Evolutionary conservation across 2,329 filamentous ascomycete species (phyloP).

Genomic region (Talaromyces sp.): DNA sequence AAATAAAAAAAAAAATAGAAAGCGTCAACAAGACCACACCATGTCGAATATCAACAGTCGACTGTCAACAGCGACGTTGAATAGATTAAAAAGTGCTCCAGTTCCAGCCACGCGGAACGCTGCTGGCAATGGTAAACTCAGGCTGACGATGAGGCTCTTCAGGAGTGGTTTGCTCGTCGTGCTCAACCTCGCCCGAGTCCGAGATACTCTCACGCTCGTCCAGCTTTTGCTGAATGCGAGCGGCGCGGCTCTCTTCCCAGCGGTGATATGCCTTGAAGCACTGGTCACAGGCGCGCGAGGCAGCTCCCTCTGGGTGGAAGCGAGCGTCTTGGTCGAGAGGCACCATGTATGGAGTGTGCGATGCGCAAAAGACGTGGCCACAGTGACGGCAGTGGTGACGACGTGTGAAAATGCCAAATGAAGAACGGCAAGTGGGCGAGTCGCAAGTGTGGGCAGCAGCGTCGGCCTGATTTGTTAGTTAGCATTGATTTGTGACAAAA

Average conservation of each 20-base stretch:
- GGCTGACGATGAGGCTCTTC: slow-evolving; percentile 21
- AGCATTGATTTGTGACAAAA: neutral
- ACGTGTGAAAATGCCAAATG: slow-evolving; percentile 58
- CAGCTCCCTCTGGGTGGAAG: slow-evolving; percentile 55
- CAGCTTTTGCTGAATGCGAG: slow-evolving; percentile 43
- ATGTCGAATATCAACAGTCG: neutral
- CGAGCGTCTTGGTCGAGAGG: slow-evolving; percentile 60
- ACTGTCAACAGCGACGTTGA: neutral
- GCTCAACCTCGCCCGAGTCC: slow-evolving; percentile 8
- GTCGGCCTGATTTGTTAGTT: slow-evolving; percentile 45
- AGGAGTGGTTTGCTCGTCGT: slow-evolving; percentile 15
- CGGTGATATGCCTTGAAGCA: slow-evolving; percentile 55
- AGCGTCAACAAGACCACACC: neutral
- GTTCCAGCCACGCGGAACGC: slow-evolving; percentile 55
- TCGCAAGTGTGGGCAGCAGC: slow-evolving; percentile 53
- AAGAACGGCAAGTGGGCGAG: slow-evolving; percentile 52
- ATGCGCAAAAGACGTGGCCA: slow-evolving; percentile 60
- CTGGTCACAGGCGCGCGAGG: slow-evolving; percentile 55
- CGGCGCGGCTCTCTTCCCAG: slow-evolving; percentile 48
- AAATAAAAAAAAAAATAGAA: neutral
- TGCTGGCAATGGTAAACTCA: slow-evolving; percentile 44
- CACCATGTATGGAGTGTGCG: slow-evolving; percentile 53
- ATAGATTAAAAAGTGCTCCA: slow-evolving; percentile 57
- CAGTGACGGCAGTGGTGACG: slow-evolving; percentile 65
- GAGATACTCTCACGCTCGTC: slow-evolving; percentile 20